Percentiles rank a stretch among this genome's conserved stretches.
Evolutionary conservation across 139 green algal species (phyloP).

Genomic region (Coelastrella sp.): DNA sequence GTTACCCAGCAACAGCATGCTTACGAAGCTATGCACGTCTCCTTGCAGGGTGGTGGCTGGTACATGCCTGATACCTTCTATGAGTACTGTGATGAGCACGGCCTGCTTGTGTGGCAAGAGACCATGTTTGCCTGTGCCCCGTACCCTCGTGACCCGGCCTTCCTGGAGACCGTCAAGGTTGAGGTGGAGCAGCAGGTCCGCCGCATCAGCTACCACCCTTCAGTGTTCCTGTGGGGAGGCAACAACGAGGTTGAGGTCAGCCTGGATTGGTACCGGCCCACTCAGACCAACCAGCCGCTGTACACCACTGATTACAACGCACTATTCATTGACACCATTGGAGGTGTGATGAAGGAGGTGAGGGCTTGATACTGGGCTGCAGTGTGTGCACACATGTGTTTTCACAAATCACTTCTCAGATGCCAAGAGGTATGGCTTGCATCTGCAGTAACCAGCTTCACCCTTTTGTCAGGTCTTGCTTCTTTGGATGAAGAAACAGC

Average conservation of each 20-base stretch:
- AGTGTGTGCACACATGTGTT: background rate
- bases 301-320: slow-evolving; percentile 69
- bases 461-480: too few species aligned
- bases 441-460: too few species aligned
- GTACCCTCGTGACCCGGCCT: slow-evolving; percentile 14
- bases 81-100: slow-evolving; percentile 53
- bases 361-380: background rate
- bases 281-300: slow-evolving; percentile 58
- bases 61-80: slow-evolving; percentile 55
- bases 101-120: slow-evolving; percentile 64
- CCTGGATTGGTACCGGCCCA: slow-evolving; percentile 46
- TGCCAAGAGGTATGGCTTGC: too few species aligned
- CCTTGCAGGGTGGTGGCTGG: slow-evolving; percentile 48
- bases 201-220: slow-evolving; percentile 44
- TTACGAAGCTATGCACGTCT: too few species aligned
- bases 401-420: background rate
- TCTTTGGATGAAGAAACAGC: too few species aligned
- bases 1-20: too few species aligned
- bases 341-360: slow-evolving; percentile 44
- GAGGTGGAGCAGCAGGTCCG: slow-evolving; percentile 46
- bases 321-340: slow-evolving; percentile 72
- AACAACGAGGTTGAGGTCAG: slow-evolving; percentile 71
- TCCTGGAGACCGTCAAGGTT: slow-evolving; percentile 27
- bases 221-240: slow-evolving; percentile 80
- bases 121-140: slow-evolving; percentile 49